phyloP scores from a whole-genome alignment of 371 early-diverging fungal species.

The Mucor velutinosus region DNA sequence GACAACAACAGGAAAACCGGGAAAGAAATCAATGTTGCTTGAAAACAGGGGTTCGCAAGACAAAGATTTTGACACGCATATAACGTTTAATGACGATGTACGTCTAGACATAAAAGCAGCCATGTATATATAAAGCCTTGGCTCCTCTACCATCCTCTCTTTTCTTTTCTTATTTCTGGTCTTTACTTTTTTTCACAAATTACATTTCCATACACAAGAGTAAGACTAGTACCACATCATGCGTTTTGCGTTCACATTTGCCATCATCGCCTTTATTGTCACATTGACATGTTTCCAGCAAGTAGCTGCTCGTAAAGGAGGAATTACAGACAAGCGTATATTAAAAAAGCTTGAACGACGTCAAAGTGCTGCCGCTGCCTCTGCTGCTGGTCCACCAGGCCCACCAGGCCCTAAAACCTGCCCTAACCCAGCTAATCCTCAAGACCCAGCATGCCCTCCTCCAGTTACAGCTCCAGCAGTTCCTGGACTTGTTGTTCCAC shows the following conservation, averaged over 20 bases:
- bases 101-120: neutral
- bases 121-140: neutral
- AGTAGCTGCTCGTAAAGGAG: neutral
- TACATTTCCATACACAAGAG: neutral
- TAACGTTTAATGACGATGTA: conserved; percentile 1
- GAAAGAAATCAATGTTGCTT: neutral
- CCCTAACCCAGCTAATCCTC: neutral
- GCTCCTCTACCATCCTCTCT: neutral
- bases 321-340: neutral
- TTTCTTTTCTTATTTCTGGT: neutral
- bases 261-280: neutral
- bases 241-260: neutral
- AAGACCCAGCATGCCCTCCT: neutral
- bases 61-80: neutral
- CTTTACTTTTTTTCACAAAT: neutral
- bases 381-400: neutral
- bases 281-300: neutral
- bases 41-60: neutral
- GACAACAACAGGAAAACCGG: neutral
- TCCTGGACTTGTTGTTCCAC: neutral
- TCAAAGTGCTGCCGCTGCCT: neutral
- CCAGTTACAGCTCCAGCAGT: neutral
- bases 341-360: neutral
- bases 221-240: neutral
- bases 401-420: neutral